phyloP scores from a whole-genome alignment of 1,139 yeast genomes.

The Yamadazyma buinensis region DNA sequence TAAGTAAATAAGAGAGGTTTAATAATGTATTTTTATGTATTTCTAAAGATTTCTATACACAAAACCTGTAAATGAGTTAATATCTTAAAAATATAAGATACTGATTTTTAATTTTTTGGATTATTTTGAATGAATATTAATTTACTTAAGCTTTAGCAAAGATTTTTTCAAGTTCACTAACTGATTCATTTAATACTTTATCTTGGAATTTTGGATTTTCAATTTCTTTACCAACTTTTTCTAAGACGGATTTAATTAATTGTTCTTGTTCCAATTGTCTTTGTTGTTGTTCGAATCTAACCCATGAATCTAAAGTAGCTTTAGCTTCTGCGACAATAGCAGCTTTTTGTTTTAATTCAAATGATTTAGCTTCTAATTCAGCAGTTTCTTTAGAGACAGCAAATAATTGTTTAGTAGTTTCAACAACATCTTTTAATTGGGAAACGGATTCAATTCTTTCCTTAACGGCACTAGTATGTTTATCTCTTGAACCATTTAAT shows the following conservation, averaged over 20 bases:
- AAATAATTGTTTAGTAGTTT: slow-evolving; percentile 86
- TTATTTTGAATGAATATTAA: neutral
- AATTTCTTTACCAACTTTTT: slow-evolving; percentile 85
- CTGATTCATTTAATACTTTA: slow-evolving; percentile 83
- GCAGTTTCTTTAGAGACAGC: slow-evolving; percentile 94
- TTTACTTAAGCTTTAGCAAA: slow-evolving; percentile 42
- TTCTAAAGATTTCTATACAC: neutral
- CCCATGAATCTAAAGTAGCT: slow-evolving; percentile 97
- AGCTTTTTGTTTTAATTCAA: slow-evolving; percentile 87
- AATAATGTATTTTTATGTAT: slow-evolving; percentile 1
- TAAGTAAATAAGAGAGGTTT: too few species aligned
- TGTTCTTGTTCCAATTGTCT: slow-evolving; percentile 96
- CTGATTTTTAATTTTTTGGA: neutral
- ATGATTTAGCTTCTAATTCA: slow-evolving; percentile 88
- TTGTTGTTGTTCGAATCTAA: slow-evolving; percentile 94
- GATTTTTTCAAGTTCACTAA: slow-evolving; percentile 86
- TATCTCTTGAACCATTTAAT: slow-evolving; percentile 83
- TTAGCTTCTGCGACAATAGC: slow-evolving; percentile 88
- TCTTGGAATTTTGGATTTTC: slow-evolving; percentile 92
- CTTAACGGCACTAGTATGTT: slow-evolving; percentile 90
- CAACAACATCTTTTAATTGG: slow-evolving; percentile 86
- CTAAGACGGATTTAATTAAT: slow-evolving; percentile 79
- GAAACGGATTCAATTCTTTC: slow-evolving; percentile 86
- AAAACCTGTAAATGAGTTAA: neutral
- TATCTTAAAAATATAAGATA: too few species aligned